A percentile compares a stretch with the other conserved stretches of the same genome.
Conservation (phyloP, 148 eudicot genomes). For the Cornus kousa region DNA sequence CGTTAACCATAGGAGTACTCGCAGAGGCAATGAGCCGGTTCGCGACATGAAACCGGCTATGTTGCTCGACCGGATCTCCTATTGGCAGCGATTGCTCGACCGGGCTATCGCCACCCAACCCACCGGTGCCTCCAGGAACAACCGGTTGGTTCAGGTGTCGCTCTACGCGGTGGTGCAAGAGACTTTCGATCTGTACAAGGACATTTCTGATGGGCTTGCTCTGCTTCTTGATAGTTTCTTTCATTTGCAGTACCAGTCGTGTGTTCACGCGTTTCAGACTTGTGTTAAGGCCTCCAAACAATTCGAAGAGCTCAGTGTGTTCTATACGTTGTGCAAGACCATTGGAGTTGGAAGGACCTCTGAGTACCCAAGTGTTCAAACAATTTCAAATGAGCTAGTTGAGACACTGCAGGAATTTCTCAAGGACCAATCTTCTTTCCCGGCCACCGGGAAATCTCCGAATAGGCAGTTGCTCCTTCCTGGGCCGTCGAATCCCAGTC, state of each 20-base stretch:
- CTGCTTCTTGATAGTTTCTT: constrained; percentile 71
- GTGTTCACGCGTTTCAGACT: constrained; percentile 57
- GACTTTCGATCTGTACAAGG: constrained; percentile 69
- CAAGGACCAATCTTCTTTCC: constrained; percentile 69
- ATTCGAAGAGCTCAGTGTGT: constrained; percentile 57
- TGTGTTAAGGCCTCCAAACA: constrained; percentile 70
- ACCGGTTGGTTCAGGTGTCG: constrained; percentile 52
- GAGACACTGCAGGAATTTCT: constrained; percentile 69
- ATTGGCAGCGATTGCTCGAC: constrained; percentile 79
- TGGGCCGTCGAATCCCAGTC: constrained; percentile 12
- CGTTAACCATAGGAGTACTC: constrained; percentile 6
- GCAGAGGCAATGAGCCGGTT: constrained; percentile 26
- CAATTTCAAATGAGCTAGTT: constrained; percentile 53
- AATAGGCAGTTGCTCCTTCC: constrained; percentile 26
- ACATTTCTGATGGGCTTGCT: constrained; percentile 66
- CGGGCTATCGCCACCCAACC: constrained; percentile 80
- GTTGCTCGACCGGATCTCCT: constrained; percentile 62
- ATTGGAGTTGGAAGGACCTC: constrained; percentile 64
- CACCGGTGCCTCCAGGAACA: constrained; percentile 60
- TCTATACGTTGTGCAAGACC: constrained; percentile 52
- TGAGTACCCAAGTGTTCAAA: constrained; percentile 68
- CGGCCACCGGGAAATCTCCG: constrained; percentile 20
- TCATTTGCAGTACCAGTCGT: constrained; percentile 60
- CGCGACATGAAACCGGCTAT: constrained; percentile 80
- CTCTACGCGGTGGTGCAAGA: constrained; percentile 76